Conservation (phyloP, 208 protist species). For the Herpetomonas samuelpessoai region DNA sequence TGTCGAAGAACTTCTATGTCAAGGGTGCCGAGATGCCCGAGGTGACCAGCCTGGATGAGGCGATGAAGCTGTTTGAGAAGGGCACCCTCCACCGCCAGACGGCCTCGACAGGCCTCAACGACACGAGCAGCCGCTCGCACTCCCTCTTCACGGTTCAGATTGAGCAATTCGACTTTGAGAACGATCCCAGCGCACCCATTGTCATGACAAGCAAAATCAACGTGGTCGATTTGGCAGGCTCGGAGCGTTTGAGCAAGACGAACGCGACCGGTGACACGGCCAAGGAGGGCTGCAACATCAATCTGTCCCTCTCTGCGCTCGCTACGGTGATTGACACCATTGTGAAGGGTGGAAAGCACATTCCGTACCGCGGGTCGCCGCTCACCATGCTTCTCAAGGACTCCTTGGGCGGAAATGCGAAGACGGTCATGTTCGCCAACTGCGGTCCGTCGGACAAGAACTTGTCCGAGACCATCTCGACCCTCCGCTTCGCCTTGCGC, state of each 20-base stretch:
- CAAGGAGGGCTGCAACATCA: conserved; percentile 95
- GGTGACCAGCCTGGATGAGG: conserved; percentile 81
- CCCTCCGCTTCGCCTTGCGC: conserved; percentile 82
- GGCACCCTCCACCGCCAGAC: conserved; percentile 85
- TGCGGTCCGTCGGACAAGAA: conserved; percentile 82
- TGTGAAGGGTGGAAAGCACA: conserved; percentile 86
- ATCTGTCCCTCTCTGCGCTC: conserved; percentile 91
- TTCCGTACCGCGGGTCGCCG: conserved; percentile 88
- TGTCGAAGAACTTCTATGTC: conserved; percentile 92
- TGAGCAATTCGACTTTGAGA: conserved; percentile 85
- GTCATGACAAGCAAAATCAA: conserved; percentile 92
- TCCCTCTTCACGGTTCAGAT: conserved; percentile 90
- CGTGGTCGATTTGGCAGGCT: conserved; percentile 94
- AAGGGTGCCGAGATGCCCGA: conserved; percentile 89
- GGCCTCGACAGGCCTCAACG: conserved; percentile 91
- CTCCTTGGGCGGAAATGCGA: conserved; percentile 85
- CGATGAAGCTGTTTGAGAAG: conserved; percentile 85
- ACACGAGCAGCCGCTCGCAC: conserved; percentile 89
- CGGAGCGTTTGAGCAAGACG: conserved; percentile 92
- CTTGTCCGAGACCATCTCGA: conserved; percentile 88
- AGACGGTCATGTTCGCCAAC: conserved; percentile 94
- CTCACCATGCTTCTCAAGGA: conserved; percentile 94
- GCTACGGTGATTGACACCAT: conserved; percentile 92
- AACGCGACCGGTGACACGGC: conserved; percentile 91
- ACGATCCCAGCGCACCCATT: conserved; percentile 77